Conservation (phyloP, 2,329 filamentous ascomycete genomes). For the Aspergillus persii region DNA sequence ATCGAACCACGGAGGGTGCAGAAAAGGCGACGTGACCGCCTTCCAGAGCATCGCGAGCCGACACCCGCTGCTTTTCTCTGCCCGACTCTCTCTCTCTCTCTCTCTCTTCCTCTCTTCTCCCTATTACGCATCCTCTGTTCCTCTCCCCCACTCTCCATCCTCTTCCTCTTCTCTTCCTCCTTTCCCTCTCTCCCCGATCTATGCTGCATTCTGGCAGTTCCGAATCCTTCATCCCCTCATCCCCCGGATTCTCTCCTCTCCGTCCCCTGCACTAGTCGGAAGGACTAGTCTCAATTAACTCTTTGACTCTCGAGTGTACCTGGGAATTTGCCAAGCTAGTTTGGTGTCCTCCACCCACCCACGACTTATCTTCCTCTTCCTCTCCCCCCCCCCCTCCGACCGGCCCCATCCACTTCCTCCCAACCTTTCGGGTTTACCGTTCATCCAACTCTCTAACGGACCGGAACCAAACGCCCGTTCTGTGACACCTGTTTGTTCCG, state of each 20-base stretch:
- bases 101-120: constrained; percentile 7
- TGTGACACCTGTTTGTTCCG: not conserved
- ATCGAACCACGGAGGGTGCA: constrained; percentile 1
- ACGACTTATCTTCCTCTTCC: not conserved
- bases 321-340: constrained; percentile 20
- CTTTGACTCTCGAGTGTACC: not conserved
- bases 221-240: not conserved
- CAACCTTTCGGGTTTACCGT: not conserved
- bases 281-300: not conserved
- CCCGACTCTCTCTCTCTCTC: constrained; percentile 18
- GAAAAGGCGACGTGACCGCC: constrained; percentile 17
- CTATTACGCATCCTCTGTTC: not conserved
- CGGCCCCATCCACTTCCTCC: constrained; percentile 4
- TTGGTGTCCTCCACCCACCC: constrained; percentile 7
- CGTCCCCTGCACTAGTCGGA: not conserved
- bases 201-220: not conserved
- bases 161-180: not conserved
- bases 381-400: not conserved
- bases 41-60: not conserved
- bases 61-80: not conserved
- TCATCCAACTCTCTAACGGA: not conserved
- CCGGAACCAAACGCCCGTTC: not conserved
- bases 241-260: not conserved
- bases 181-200: not conserved
- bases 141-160: constrained; percentile 4